Base-by-base conservation (phyloP, 495 filamentous ascomycete species). In the Penicillium subrubescens region DNA sequence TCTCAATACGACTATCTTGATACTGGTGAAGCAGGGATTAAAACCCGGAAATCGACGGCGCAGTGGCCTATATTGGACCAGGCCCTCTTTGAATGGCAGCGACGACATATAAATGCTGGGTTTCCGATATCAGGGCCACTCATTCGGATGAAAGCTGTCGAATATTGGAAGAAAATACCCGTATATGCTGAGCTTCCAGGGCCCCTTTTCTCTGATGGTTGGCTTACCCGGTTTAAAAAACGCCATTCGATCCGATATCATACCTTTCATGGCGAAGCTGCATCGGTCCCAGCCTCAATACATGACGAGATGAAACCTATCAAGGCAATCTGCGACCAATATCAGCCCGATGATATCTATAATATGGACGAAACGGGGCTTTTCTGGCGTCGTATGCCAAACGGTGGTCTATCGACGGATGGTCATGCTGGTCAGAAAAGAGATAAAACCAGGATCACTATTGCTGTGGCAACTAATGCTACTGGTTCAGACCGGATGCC, bases 401-500 rank as follows among this genome's bases (percentile, higher is more conserved):
- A 66, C 51, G 34, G 64, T 51, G 53, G 64, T 1, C 64, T 66
- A 29, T 33, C 53, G 35, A 37, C 46, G n/a, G 31, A 59, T 50
- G 39, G 39, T 46, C n/a, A 19, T 15, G 10, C 56, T 27, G 37
- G 62, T 27, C 56, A 55, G 23, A 60, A 59, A 12, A 52, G 29
- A 44, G 52, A 62, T 51, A 74, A 69, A 34, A 44, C 57, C 31
- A 23, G 61, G 34, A 69, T 76, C 25, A 61, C 67, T 44, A 51
- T 71, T 23, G 63, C 51, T n/a, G 54, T 73, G 25, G 39, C 50
- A 21, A 61, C 60, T 10, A 71, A 73, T 65, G 61, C 62, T 33
- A 62, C 59, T 53, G 60, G 61, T 55, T 64, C 57, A 25, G 68
- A 75, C 37, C 59, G 62, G 46, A 12, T 68, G 8, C 59, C 62